phyloP scores from a whole-genome alignment of 257 asterid genomes.

The Solanum ahanhuiri region DNA sequence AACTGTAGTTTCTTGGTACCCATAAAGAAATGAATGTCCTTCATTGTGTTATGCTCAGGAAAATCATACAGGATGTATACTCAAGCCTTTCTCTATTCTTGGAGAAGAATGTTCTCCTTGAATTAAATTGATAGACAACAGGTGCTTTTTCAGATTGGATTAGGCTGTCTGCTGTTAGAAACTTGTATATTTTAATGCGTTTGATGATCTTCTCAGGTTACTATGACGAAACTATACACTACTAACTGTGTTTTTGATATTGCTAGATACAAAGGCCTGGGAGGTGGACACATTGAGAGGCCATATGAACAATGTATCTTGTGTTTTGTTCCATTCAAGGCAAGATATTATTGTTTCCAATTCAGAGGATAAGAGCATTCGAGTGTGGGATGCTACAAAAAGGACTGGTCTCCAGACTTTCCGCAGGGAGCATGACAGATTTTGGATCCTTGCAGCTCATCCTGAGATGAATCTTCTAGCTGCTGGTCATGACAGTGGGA shows the following conservation, averaged over 20 bases:
- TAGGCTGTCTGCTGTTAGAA: neutral
- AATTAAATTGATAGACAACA: neutral
- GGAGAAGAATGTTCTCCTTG: neutral
- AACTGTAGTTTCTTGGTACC: neutral
- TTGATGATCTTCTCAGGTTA: neutral
- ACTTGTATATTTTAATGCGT: neutral
- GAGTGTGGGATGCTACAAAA: slow-evolving; percentile 99
- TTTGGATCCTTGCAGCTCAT: slow-evolving; percentile 93
- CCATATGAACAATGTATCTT: slow-evolving; percentile 95
- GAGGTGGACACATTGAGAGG: slow-evolving; percentile 99
- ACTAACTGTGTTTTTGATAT: neutral
- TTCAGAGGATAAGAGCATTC: slow-evolving; percentile 95
- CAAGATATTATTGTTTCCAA: slow-evolving; percentile 94
- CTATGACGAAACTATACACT: neutral
- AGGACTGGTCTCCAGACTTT: slow-evolving; percentile 96
- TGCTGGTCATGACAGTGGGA: slow-evolving; percentile 98
- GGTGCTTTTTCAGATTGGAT: neutral
- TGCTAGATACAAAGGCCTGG: slow-evolving; percentile 97
- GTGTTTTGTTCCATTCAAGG: slow-evolving; percentile 74
- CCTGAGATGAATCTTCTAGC: slow-evolving; percentile 99
- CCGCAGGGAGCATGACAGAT: slow-evolving; percentile 96
- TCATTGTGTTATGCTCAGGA: neutral
- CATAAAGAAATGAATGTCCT: neutral
- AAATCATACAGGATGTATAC: neutral
- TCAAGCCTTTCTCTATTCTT: neutral